Base-by-base conservation (phyloP, 2,329 filamentous ascomycete genomes). In the Ceratocystis harringtonii region DNA sequence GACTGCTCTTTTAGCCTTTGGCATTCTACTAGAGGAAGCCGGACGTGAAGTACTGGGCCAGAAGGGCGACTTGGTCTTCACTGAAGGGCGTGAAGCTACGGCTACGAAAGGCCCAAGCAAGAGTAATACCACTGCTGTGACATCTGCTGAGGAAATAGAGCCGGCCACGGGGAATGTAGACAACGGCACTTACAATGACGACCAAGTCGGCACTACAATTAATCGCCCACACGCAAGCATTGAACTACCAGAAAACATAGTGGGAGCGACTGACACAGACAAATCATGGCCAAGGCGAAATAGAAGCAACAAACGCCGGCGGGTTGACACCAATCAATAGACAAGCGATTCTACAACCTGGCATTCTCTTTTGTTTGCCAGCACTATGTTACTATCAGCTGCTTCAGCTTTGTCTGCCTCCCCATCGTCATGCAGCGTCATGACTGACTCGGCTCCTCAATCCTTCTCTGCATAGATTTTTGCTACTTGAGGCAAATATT, bases 1-100 rank as follows among this genome's bases (percentile, higher is more conserved):
- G 76, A 90, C 87, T 15, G 88, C 88, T 3, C 77, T 92, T 66
- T 76, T 92, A 64, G 87, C 88, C 0, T 78, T 92, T 70, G 88
- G 88, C 1, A 84, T 92, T 61, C 74, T 92, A 66, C 76, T 92
- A 52, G 88, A 92, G 74, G 89, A 92, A 74, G 81, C 83, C 2
- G 79, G 81, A 17, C 78, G 79, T 50, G 81, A 85, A 60, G 73
- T 78, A 5, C 75, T 92, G 22, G 88, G 87, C 3, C 76, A 78
- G 65, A 81, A 78, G 12, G 89, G 88, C 25, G 85, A 90, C 73
- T 73, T 90, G 61, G 86, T 87, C 1, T 87, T 92, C 71, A 84
- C 86, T 0, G 87, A 91, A 72, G 80, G 78, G 3, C 72, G 74
- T 30, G 72, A 74, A 60, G 70, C 64, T 25, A 28, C 15, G 25